Percentiles rank a stretch among this genome's conserved stretches.
These are phyloP conservation scores for Xerocomus amazonicus DNA, from an alignment of 1,284 basidiomycete genomes.

Conservation along the genomic window DNA sequence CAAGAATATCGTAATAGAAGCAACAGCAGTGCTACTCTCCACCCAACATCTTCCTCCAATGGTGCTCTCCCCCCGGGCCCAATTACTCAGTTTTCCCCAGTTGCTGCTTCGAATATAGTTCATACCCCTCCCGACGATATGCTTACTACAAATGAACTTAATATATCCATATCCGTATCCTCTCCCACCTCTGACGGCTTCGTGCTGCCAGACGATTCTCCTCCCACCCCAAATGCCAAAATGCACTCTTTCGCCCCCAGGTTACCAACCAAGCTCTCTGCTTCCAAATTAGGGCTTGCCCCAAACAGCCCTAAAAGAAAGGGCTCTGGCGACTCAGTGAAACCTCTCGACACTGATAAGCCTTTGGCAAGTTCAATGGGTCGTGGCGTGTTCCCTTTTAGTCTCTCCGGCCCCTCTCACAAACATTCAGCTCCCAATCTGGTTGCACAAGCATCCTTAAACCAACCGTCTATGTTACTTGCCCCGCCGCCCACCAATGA, in stretches of 20 bases:
- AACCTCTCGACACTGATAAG: conserved; percentile 29
- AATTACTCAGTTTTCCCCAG: conserved; percentile 48
- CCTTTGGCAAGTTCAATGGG: conserved; percentile 9
- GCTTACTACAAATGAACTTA: conserved; percentile 21
- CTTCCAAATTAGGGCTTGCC: conserved; percentile 41
- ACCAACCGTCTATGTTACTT: conserved; percentile 39
- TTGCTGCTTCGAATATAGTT: conserved; percentile 22
- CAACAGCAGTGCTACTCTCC: conserved; percentile 38
- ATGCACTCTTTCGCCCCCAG: conserved; percentile 65
- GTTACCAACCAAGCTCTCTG: conserved; percentile 62
- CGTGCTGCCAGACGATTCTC: conserved; percentile 22
- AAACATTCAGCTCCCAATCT: conserved; percentile 28
- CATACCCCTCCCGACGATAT: conserved; percentile 23
- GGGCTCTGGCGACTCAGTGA: conserved; percentile 41
- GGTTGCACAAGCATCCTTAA: conserved; percentile 12
- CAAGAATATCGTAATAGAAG: conserved; percentile 54
- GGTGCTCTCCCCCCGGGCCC: conserved; percentile 32
- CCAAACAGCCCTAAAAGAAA: conserved; percentile 53
- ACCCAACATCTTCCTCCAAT: conserved; percentile 24
- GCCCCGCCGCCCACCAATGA: conserved; percentile 49
- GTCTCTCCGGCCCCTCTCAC: conserved; percentile 27
- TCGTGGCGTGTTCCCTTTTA: conserved; percentile 36
- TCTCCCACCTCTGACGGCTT: conserved; percentile 27
- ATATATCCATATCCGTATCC: conserved; percentile 38
- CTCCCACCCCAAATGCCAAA: conserved; percentile 20